Base-by-base conservation (phyloP, 2,329 filamentous ascomycete species). In the Botrytis squamosa region DNA sequence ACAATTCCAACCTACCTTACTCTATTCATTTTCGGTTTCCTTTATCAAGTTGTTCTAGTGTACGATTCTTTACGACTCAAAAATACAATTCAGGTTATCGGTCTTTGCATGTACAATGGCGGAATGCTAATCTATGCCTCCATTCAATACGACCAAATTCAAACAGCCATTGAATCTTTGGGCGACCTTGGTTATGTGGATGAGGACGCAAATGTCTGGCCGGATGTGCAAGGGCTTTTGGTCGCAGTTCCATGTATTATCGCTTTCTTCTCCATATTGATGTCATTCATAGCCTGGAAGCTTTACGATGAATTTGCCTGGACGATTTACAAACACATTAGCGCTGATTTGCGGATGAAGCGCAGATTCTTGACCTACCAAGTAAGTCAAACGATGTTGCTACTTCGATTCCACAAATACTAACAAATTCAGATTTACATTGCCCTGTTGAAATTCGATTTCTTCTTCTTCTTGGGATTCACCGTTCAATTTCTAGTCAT, bases 391-490 rank as follows among this genome's bases (percentile, higher is more conserved):
- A 22, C 49, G 1, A n/a, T 33, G 18, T 65, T 70, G 33, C 20
- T 16, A n/a, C 40, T 25, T 25, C 16, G 18, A 14, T 38, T 18
- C 38, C 8, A 38, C 7, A 8, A 40, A 66, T 67, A n/a, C 74
- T 78, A 71, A 80, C 46, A 42, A n/a, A 18, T 49, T 33, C 70
- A 97, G 95, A 95, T 99, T 82, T 99, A 98, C 84, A 98, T 99
- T 80, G 94, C 96, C 55, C 88, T 99, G 18, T 88, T 99, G 77
- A 99, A 99, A 84, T 99, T 99, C 83, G 96, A 99, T 84, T 98
- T 99, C 84, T 99, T 99, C 90, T 98, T 99, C 87, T 99, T 99
- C 87, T 90, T 99, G 69, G 96, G 95, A 72, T 99, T 99, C 83
- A 98, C 96, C 10, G 93, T 99, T 65, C 96, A 99, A 81, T 99